Conservation (phyloP, 2,329 filamentous ascomycete genomes). For the Hymenotorrendiella dingleyae region DNA sequence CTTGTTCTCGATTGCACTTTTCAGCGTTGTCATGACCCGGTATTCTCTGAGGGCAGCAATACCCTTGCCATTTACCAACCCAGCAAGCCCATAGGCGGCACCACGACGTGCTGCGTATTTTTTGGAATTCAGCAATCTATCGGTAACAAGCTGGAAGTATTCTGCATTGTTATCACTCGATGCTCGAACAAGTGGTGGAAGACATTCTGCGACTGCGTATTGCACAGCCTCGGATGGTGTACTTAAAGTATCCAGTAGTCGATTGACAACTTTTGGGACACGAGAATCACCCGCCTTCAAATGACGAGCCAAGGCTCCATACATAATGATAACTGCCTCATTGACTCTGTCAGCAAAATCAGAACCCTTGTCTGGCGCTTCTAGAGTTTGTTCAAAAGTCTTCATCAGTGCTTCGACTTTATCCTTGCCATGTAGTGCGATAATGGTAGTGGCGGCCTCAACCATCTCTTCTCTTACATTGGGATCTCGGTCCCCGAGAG, state of each 20-base stretch:
- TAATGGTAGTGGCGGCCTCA: slow-evolving; percentile 76
- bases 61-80: slow-evolving; percentile 82
- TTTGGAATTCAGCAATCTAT: slow-evolving; percentile 78
- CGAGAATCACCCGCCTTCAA: slow-evolving; percentile 78
- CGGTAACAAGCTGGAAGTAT: slow-evolving; percentile 76
- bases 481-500: slow-evolving; percentile 75
- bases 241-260: slow-evolving; percentile 78
- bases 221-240: slow-evolving; percentile 96
- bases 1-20: slow-evolving; percentile 85
- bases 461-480: slow-evolving; percentile 85
- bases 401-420: slow-evolving; percentile 88
- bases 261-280: slow-evolving; percentile 80
- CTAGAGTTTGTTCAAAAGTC: slow-evolving; percentile 83
- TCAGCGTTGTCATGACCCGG: slow-evolving; percentile 76
- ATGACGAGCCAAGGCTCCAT: slow-evolving; percentile 87
- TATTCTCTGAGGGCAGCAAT: slow-evolving; percentile 77
- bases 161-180: slow-evolving; percentile 70
- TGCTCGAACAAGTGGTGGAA: slow-evolving; percentile 83
- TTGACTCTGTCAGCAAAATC: slow-evolving; percentile 84
- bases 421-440: slow-evolving; percentile 72
- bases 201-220: slow-evolving; percentile 89
- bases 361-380: slow-evolving; percentile 74
- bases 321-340: slow-evolving; percentile 95
- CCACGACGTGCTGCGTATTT: slow-evolving; percentile 90
- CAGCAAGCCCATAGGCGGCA: slow-evolving; percentile 89